These are phyloP conservation scores for Ustilago loliicola DNA, from an alignment of 1,284 basidiomycete species.

Conservation along the genomic window DNA sequence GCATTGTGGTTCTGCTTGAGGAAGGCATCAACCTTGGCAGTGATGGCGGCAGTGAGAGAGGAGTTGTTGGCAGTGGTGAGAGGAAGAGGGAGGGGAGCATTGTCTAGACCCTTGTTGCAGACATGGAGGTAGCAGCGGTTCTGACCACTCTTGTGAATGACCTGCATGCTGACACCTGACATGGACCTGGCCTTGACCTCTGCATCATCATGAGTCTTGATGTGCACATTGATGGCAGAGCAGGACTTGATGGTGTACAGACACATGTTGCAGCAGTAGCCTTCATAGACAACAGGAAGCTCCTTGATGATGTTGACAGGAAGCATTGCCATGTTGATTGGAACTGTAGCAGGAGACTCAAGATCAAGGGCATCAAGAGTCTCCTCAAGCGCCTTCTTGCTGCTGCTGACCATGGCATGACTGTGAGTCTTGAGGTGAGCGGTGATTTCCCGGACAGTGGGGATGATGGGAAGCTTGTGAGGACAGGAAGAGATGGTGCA, in stretches of 20 bases:
- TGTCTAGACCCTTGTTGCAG: not conserved
- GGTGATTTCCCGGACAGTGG: not conserved
- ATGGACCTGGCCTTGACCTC: not conserved
- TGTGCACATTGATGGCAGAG: not conserved
- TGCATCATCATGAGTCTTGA: not conserved
- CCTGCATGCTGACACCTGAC: not conserved
- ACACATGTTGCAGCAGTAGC: not conserved
- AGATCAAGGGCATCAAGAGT: not conserved
- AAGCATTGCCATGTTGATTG: not conserved
- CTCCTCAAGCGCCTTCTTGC: not conserved
- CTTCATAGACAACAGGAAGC: not conserved
- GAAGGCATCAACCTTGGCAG: not conserved
- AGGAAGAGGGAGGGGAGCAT: not conserved
- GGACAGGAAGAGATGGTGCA: not conserved
- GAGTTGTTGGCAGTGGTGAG: not conserved
- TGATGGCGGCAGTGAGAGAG: not conserved
- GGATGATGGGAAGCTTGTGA: not conserved
- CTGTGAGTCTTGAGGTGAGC: not conserved
- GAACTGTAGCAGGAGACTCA: not conserved
- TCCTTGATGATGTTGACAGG: constrained; percentile 11
- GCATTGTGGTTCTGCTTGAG: not conserved
- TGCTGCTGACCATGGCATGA: not conserved
- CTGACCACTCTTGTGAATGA: not conserved
- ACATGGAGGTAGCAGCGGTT: constrained; percentile 7
- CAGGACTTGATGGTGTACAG: not conserved